Evolutionary conservation across 306 rosid genomes (phyloP).

Genomic region (Ammopiptanthus mongolicus): DNA sequence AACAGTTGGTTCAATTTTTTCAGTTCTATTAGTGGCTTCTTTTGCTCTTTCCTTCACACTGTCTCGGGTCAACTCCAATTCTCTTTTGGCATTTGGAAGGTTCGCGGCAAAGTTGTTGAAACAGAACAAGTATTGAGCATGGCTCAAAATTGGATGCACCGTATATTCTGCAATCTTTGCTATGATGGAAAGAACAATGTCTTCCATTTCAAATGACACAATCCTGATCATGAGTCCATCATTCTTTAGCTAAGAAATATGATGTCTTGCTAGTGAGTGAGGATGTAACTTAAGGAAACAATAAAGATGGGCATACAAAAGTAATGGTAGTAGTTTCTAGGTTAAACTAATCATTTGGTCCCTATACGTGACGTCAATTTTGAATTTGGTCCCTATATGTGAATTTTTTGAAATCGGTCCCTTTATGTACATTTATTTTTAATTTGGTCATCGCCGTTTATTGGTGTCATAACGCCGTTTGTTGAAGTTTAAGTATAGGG

Average conservation of each 20-base stretch:
- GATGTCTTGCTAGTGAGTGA: no score
- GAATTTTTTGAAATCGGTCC: no score
- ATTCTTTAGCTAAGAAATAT: neutral
- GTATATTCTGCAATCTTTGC: neutral
- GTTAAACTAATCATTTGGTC: no score
- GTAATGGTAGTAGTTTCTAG: no score
- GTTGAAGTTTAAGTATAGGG: no score
- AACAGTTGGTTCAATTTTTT: neutral
- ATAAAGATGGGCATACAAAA: no score
- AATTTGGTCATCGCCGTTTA: no score
- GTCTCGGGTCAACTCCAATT: neutral
- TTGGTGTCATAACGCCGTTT: no score
- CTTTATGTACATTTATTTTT: no score
- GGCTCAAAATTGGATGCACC: neutral
- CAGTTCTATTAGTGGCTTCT: neutral
- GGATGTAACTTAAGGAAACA: no score
- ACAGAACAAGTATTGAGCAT: neutral
- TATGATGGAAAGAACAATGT: neutral
- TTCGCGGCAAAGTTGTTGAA: neutral
- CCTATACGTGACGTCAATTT: no score
- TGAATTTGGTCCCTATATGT: no score
- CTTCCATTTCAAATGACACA: neutral
- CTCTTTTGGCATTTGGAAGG: neutral
- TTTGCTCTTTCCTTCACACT: neutral
- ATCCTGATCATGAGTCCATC: neutral